Evolutionary conservation across 148 eudicot species (phyloP), one percentile per base, ranked within the genome.

Genomic region (Heliamphora exappendiculata): DNA sequence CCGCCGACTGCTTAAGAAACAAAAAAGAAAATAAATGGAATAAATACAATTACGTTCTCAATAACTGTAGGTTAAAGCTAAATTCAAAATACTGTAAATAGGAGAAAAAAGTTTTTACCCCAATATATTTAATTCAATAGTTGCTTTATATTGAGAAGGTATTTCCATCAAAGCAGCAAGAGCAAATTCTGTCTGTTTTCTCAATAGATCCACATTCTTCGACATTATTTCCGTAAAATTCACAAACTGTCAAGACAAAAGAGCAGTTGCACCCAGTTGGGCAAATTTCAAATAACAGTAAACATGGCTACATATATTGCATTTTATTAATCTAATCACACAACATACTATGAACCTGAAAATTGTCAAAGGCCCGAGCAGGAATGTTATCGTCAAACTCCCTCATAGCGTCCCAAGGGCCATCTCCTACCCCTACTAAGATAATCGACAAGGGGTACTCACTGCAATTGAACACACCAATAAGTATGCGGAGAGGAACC

Each of bases 381-480:
- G 97, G 95, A 45, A 92, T 87, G 71, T 89, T 89, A 81, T 92
- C 93, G 31, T 92, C 97, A 75, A 92, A 92, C 73, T 87, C 89
- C 82, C 76, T 85, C 97, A 92, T 92, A 87, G 81, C 87, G 85
- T 92, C 94, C 97, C 97, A 92, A 3, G 95, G 97, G 13, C 97
- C 97, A 70, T 92, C 97, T 55, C 97, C 97, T 45, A 92, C 95
- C 74, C 97, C 95, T 36, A 93, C 97, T 57, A 93, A 77, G 47
- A 90, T 86, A 65, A 93, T 90, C 59, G 95, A 93, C 80, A 93
- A 82, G 47, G 97, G 93, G 76, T 89, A 89, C 44, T 88, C 80
- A 73, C 97, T 93, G 89, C 72, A 85, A 66, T n/a, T 12, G 19
- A 41, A 81, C 26, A 41, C 53, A 57, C 76, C 72, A 22, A 76